Evolutionary conservation across 441 rosid species (phyloP).

Genomic region (Pelargonium citronellum): DNA sequence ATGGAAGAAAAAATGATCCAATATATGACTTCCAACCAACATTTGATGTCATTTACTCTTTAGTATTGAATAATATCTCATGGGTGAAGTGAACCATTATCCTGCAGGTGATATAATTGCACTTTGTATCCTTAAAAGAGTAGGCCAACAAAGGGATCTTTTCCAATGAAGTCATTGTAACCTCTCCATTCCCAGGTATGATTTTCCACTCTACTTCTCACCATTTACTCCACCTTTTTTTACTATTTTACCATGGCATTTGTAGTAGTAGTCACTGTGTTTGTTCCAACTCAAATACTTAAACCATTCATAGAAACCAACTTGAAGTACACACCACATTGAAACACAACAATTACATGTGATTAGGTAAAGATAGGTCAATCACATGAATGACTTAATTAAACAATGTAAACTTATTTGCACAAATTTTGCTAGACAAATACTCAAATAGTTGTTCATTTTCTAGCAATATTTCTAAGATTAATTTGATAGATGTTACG

Average conservation of each 20-base stretch:
- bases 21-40: neutral
- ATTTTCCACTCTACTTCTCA: neutral
- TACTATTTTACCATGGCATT: neutral
- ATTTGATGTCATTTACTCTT: neutral
- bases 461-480: too few relatives aligned
- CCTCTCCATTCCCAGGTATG: neutral
- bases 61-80: neutral
- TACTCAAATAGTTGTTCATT: too few relatives aligned
- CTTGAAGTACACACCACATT: neutral
- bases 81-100: neutral
- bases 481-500: too few relatives aligned
- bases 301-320: neutral
- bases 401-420: too few relatives aligned
- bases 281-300: neutral
- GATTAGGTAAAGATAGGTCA: too few relatives aligned
- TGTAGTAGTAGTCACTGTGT: neutral
- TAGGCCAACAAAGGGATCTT: neutral
- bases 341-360: too few relatives aligned
- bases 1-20: neutral
- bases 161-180: neutral
- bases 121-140: slow-evolving; percentile 2
- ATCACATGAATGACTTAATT: too few relatives aligned
- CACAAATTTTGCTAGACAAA: too few relatives aligned
- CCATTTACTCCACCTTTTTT: neutral
- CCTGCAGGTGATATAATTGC: neutral